Base-by-base conservation (phyloP, 805 yeast species). In the Candida arabinofermentans region DNA sequence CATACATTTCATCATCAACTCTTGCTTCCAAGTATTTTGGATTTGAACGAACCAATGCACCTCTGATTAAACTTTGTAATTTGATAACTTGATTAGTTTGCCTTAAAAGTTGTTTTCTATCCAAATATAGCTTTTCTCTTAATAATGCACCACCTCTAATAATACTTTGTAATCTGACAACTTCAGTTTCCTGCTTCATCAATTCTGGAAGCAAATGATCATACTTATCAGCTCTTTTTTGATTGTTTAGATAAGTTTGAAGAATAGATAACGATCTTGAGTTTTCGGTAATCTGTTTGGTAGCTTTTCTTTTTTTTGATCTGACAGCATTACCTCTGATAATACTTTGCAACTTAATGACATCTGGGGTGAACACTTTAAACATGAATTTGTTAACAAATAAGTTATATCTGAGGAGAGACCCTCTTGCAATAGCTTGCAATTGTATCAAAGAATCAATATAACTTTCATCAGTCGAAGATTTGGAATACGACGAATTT, bases 391-490 rank as follows among this genome's bases (percentile, higher is more conserved):
- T 71, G 49, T 76, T 75, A 27, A 85, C 83, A 58, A 79, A 80
- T 65, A 81, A 67, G 17, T 66, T 64, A 56, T 81, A 85, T 39
- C 96, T 71, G 41, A 76, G 65, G 31, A 78, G 67, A 0, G 86
- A 79, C 16, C 93, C 95, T 49, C 87, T 69, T 14, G 86, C 73
- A 19, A 80, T 62, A 0, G 93, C 77, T 58, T 89, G 96, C 14
- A 89, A 64, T 41, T 64, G 67, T 21, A 61, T 44, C 26, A 59
- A 35, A 6, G 46, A 38, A 2, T 39, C 45, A 8, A 36, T 24
- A 16, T 38, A 29, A 16, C 41, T 37, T 2, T 41, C 46, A 16
- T 42, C 27, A 5, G 32, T 31, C 2, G 22, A n/a, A n/a, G 29
- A 21, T 5, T 45, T 35, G 12, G 34, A 14, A 9, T 39, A 23